Percentiles rank a stretch among this genome's conserved stretches.
Evolutionary conservation across 2,329 filamentous ascomycete genomes (phyloP).

Genomic region (Diaporthe sp.): DNA sequence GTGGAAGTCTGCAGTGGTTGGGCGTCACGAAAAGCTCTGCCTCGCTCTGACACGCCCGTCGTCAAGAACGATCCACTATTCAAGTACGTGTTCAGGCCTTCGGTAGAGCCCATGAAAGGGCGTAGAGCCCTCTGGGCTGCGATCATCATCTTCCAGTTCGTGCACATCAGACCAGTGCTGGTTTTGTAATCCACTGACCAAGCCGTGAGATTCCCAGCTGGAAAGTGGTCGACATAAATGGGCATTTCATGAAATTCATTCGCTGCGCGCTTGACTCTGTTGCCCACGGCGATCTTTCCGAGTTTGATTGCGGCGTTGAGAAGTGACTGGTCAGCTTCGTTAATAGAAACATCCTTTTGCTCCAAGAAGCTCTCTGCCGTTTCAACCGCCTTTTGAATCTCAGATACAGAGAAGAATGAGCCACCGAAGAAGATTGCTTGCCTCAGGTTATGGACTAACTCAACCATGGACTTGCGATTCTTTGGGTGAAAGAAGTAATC

Average conservation of each 20-base stretch:
- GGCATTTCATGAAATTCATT: conserved; percentile 83
- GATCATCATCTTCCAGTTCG: conserved; percentile 64
- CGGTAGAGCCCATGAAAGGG: conserved; percentile 58
- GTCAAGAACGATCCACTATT: conserved; percentile 59
- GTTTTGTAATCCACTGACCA: conserved; percentile 76
- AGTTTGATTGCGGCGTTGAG: conserved; percentile 76
- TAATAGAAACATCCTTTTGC: conserved; percentile 72
- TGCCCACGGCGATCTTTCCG: conserved; percentile 71
- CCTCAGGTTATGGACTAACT: conserved; percentile 82
- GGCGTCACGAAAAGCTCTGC: conserved; percentile 48
- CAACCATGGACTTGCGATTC: conserved; percentile 75
- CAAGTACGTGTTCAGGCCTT: conserved; percentile 62
- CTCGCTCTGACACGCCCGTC: conserved; percentile 54
- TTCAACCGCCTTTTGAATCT: conserved; percentile 75
- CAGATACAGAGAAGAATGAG: conserved; percentile 76
- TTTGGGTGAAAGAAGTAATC: conserved; percentile 91
- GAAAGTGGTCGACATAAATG: conserved; percentile 77
- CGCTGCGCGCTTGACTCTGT: conserved; percentile 75
- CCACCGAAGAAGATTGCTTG: conserved; percentile 89
- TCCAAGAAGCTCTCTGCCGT: conserved; percentile 77
- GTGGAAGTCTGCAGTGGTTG: conserved; percentile 8
- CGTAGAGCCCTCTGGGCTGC: conserved; percentile 67
- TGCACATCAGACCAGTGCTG: conserved; percentile 60
- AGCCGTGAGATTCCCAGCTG: conserved; percentile 66
- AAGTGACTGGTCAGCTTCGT: conserved; percentile 69